Evolutionary conservation across 257 asterid genomes (phyloP).

Genomic region (Jaltomata sinuosa): DNA sequence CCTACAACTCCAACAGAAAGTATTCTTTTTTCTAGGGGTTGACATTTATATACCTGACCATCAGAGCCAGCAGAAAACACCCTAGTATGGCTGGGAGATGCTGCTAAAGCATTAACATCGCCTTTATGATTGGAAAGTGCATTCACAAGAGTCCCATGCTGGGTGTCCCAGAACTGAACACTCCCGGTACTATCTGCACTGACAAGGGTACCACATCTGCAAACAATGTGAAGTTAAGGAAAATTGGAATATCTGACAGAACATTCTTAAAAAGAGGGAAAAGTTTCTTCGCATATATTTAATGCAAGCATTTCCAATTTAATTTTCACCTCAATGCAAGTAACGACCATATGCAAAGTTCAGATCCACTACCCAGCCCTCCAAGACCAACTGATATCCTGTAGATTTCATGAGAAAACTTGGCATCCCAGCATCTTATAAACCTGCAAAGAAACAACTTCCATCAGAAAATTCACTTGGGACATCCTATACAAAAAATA

Average conservation of each 20-base stretch:
- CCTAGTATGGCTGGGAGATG: slow-evolving; percentile 75
- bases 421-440: slow-evolving; percentile 88
- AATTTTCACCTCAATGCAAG: slow-evolving; percentile 59
- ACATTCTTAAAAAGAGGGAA: background rate
- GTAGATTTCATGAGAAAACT: slow-evolving; percentile 54
- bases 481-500: background rate
- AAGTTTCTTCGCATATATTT: background rate
- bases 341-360: slow-evolving; percentile 81
- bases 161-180: slow-evolving; percentile 90
- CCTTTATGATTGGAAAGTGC: slow-evolving; percentile 87
- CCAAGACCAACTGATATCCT: slow-evolving; percentile 79
- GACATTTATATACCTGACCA: slow-evolving; percentile 66
- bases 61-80: slow-evolving; percentile 95
- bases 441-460: slow-evolving; percentile 30
- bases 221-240: background rate
- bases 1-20: background rate
- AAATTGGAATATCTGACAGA: background rate
- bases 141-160: slow-evolving; percentile 79
- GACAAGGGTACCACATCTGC: slow-evolving; percentile 51
- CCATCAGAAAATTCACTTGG: slow-evolving; percentile 1
- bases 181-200: slow-evolving; percentile 87
- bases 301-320: background rate
- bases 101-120: slow-evolving; percentile 81
- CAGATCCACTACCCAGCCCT: slow-evolving; percentile 57
- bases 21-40: background rate